A percentile compares a stretch with the other conserved stretches of the same genome.
phyloP scores from a whole-genome alignment of 345 rosid species.

The Abelmoschus esculentus region DNA sequence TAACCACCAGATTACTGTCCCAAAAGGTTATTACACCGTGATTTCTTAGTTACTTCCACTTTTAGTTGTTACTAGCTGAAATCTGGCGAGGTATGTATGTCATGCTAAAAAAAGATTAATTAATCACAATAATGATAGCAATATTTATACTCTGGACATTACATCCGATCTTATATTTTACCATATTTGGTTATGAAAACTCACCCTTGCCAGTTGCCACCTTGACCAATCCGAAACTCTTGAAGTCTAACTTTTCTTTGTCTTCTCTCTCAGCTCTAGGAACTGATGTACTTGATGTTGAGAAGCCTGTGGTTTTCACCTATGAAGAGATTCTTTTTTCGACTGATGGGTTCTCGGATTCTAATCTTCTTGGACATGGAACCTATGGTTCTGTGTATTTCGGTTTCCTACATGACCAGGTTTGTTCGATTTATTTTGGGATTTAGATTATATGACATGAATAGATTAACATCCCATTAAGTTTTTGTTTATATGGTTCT shows the following conservation, averaged over 20 bases:
- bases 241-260: not conserved
- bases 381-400: conserved; percentile 84
- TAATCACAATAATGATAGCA: not conserved
- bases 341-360: conserved; percentile 76
- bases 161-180: too few relatives aligned
- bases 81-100: not conserved
- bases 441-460: not conserved
- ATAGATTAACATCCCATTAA: not conserved
- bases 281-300: conserved; percentile 61
- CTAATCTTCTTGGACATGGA: conserved; percentile 89
- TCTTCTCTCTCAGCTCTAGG: conserved; percentile 45
- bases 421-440: conserved; percentile 17
- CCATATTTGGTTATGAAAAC: too few relatives aligned
- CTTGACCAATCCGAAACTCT: conserved; percentile 1
- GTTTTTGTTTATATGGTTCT: conserved; percentile 12
- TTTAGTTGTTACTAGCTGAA: not conserved
- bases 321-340: conserved; percentile 63
- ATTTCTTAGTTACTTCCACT: not conserved
- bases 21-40: conserved; percentile 42
- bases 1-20: conserved; percentile 50
- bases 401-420: conserved; percentile 81
- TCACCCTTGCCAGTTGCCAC: not conserved
- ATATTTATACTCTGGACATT: too few relatives aligned
- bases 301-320: conserved; percentile 75
- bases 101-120: not conserved